Percentiles rank a stretch among this genome's conserved stretches.
phyloP scores from a whole-genome alignment of 371 early-diverging fungal genomes.

The Actinomucor elegans region DNA sequence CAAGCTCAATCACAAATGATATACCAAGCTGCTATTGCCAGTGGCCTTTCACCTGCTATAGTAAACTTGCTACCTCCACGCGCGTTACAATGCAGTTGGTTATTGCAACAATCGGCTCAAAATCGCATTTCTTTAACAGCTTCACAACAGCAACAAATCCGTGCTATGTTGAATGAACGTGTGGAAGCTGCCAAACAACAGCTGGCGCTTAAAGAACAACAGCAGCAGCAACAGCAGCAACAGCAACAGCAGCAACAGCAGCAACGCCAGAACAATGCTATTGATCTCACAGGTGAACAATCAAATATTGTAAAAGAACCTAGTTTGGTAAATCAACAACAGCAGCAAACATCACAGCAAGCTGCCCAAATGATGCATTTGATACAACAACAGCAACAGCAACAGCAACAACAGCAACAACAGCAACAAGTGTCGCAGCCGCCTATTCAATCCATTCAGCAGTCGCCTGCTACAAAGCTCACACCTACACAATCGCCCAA shows the following conservation, averaged over 20 bases:
- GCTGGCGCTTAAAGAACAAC: conserved; percentile 1
- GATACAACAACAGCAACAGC: conserved; percentile 27
- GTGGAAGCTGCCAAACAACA: conserved; percentile 28
- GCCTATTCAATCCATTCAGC: background rate
- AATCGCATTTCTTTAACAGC: conserved; percentile 26
- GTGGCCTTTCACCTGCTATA: conserved; percentile 36
- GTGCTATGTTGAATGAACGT: conserved; percentile 29
- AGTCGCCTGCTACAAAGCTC: background rate
- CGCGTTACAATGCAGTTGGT: conserved; percentile 41
- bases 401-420: conserved; percentile 5
- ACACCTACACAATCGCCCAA: background rate
- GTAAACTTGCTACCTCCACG: conserved; percentile 32
- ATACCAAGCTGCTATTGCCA: conserved; percentile 40
- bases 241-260: background rate
- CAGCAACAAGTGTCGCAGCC: conserved; percentile 6
- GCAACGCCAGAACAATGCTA: background rate
- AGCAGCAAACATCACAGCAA: conserved; percentile 12
- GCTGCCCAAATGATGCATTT: conserved; percentile 25
- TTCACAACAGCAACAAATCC: conserved; percentile 31
- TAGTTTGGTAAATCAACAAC: too few relatives aligned
- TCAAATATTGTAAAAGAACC: too few relatives aligned
- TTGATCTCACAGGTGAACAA: conserved; percentile 9
- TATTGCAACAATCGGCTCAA: conserved; percentile 39
- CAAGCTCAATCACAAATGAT: conserved; percentile 32
- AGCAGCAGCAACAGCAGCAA: background rate